Conservation (phyloP, 2,329 filamentous ascomycete species). For the Fusarium illudens region DNA sequence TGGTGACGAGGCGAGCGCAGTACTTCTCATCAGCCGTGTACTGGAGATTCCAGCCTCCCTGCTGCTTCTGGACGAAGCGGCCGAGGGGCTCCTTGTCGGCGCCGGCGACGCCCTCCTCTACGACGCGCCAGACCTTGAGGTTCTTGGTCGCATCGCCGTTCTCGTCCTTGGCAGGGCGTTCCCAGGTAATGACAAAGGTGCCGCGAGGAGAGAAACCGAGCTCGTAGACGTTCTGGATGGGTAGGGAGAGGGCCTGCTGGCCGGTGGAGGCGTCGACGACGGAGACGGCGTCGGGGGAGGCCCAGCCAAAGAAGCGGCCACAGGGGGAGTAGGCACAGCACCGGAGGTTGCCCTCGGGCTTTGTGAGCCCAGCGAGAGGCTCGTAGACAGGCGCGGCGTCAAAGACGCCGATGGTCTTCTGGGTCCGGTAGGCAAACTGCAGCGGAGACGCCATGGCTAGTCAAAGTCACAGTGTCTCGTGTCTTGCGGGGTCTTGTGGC, state of each 20-base stretch:
- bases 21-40: slow-evolving; percentile 94
- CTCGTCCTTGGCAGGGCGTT: slow-evolving; percentile 91
- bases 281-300: slow-evolving; percentile 84
- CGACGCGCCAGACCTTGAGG: slow-evolving; percentile 92
- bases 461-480: slow-evolving; percentile 77
- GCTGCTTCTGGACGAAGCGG: slow-evolving; percentile 93
- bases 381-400: slow-evolving; percentile 91
- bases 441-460: slow-evolving; percentile 93
- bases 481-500: slow-evolving; percentile 42
- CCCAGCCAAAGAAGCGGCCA: slow-evolving; percentile 96
- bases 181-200: slow-evolving; percentile 96
- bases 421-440: slow-evolving; percentile 97
- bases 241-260: slow-evolving; percentile 75
- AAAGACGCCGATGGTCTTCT: slow-evolving; percentile 94
- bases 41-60: slow-evolving; percentile 96
- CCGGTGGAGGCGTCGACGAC: slow-evolving; percentile 85
- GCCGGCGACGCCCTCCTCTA: slow-evolving; percentile 71
- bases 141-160: slow-evolving; percentile 95
- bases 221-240: slow-evolving; percentile 88
- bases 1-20: slow-evolving; percentile 92
- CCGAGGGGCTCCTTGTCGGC: slow-evolving; percentile 79
- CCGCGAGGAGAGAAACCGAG: slow-evolving; percentile 92
- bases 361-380: slow-evolving; percentile 81
- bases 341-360: slow-evolving; percentile 92
- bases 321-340: slow-evolving; percentile 96